These are phyloP conservation scores for Zasmidium citrigriseum DNA, from an alignment of 2,329 filamentous ascomycete species.

Conservation along the genomic window DNA sequence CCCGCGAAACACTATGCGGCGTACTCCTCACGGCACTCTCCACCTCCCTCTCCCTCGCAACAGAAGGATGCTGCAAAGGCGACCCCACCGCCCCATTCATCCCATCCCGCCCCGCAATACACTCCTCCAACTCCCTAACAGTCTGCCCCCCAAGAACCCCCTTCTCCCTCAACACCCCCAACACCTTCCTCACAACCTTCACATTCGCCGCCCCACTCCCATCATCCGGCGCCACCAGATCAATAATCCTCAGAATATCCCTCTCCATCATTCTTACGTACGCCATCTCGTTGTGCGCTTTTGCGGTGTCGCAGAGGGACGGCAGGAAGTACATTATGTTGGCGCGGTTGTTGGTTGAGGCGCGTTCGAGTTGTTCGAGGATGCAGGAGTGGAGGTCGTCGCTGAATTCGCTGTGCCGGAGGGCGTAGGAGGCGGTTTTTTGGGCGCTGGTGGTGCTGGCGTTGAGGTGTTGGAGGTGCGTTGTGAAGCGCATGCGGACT, in stretches of 20 bases:
- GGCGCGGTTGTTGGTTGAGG: slow-evolving; percentile 93
- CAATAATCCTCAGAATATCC: slow-evolving; percentile 87
- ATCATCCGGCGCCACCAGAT: slow-evolving; percentile 85
- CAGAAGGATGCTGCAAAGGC: slow-evolving; percentile 11
- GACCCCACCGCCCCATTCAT: slow-evolving; percentile 17
- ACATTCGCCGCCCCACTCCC: slow-evolving; percentile 90
- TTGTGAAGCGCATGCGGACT: slow-evolving; percentile 95
- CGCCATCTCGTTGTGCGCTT: slow-evolving; percentile 71
- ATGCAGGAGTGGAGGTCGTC: slow-evolving; percentile 98
- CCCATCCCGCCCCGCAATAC: slow-evolving; percentile 73
- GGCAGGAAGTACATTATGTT: slow-evolving; percentile 99
- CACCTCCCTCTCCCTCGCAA: not conserved
- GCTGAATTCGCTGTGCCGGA: slow-evolving; percentile 91
- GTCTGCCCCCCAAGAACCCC: slow-evolving; percentile 72
- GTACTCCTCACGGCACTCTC: slow-evolving; percentile 13
- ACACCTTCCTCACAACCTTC: slow-evolving; percentile 76
- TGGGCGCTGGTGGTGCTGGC: slow-evolving; percentile 85
- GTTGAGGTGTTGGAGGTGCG: slow-evolving; percentile 84
- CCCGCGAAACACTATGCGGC: slow-evolving; percentile 24
- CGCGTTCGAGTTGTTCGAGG: slow-evolving; percentile 88
- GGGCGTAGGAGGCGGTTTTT: slow-evolving; percentile 91
- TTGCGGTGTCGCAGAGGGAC: slow-evolving; percentile 84
- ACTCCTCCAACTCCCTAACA: slow-evolving; percentile 77
- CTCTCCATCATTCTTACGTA: slow-evolving; percentile 95
- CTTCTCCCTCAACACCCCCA: slow-evolving; percentile 58